Evolutionary conservation across 257 asterid genomes (phyloP), one percentile per base, ranked within the genome.

Genomic region (Prunella vulgaris): DNA sequence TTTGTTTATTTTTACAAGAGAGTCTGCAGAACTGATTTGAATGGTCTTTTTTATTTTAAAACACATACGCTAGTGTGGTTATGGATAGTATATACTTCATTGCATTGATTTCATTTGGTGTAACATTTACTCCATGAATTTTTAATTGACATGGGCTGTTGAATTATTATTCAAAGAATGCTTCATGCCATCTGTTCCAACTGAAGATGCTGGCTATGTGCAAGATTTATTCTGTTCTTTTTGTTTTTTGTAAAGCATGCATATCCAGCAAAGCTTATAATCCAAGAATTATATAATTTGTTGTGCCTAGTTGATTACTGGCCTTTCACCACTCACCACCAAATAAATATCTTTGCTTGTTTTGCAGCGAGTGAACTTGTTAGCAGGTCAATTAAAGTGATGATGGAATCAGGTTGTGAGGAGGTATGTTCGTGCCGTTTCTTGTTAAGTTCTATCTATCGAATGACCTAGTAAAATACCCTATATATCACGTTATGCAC

Each of bases 341-440:
- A 21, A 52, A 17, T 35, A 33, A 4, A 33, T 37, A 0, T 52
- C 4, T 25, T 52, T 61, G 70, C 66, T 53, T 22, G 10, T 25
- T 7, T 71, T 78, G 77, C 93, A 90, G 98, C 98, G 10, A 84
- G 95, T 12, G 96, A 90, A 74, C 95, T 92, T 28, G 98, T 93
- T 56, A 76, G 90, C 4, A 79, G 92, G 75, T 81, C 97, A 18
- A 90, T 93, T 72, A 73, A 78, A 72, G 90, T 82, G 69, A 93
- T 93, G 97, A 87, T 90, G 95, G 89, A 85, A 73, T 88, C 95
- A 27, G 96, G 97, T 46, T 93, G 98, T 58, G 96, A 93, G 83
- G 98, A 93, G 97, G 98, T 89, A 81, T 44, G 80, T 28, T 51
- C 14, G 57, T 7, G 35, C 32, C 20, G 28, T 35, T 15, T 66